Evolutionary conservation across 2,329 filamentous ascomycete species (phyloP).

Genomic region (Colletotrichum somersetense): DNA sequence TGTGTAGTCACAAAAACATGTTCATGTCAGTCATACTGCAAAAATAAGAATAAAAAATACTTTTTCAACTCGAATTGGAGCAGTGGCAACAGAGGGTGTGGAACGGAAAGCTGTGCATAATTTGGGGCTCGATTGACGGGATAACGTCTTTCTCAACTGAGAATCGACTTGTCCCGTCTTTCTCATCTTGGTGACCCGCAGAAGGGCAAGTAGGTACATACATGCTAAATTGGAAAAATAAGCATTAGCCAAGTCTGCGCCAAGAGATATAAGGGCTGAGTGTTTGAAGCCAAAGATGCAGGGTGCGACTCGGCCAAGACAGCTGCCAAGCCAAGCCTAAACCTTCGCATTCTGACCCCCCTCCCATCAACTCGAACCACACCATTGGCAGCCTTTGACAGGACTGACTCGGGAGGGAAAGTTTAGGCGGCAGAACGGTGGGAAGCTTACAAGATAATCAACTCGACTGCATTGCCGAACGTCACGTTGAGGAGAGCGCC

Average conservation of each 20-base stretch:
- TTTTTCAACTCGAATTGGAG: constrained; percentile 34
- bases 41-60: constrained; percentile 28
- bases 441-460: constrained; percentile 77
- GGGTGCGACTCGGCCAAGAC: constrained; percentile 36
- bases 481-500: constrained; percentile 82
- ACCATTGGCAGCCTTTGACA: neutral
- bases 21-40: constrained; percentile 49
- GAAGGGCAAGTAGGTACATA: constrained; percentile 58
- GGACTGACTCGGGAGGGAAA: neutral
- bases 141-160: constrained; percentile 60
- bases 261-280: constrained; percentile 24
- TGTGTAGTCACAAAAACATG: constrained; percentile 53
- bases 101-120: constrained; percentile 44
- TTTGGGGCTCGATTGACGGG: constrained; percentile 61
- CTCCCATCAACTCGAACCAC: constrained; percentile 24
- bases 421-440: neutral
- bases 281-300: constrained; percentile 31
- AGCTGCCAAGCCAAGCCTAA: constrained; percentile 31
- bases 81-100: constrained; percentile 40
- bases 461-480: constrained; percentile 83
- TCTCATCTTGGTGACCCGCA: constrained; percentile 49
- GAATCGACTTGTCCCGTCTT: constrained; percentile 41
- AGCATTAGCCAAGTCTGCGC: constrained; percentile 37
- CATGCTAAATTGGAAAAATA: constrained; percentile 57
- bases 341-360: neutral